A percentile compares a stretch with the other conserved stretches of the same genome.
Evolutionary conservation across 2,329 filamentous ascomycete genomes (phyloP).

Genomic region (Raffaelea arxii): DNA sequence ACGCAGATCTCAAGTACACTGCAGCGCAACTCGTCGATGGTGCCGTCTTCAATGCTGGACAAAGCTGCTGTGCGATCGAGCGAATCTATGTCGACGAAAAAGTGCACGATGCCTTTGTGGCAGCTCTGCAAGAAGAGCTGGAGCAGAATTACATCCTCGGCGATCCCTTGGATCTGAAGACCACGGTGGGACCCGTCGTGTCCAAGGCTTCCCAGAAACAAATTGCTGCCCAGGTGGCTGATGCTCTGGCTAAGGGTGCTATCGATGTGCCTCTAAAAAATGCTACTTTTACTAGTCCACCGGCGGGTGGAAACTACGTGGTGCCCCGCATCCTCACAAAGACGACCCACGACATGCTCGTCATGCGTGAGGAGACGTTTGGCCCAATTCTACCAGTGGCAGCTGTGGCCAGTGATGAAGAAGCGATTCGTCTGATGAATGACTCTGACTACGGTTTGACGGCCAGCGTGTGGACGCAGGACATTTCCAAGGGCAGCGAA

Average conservation of each 20-base stretch:
- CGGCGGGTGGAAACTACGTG: slow-evolving; percentile 78
- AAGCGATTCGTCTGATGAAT: slow-evolving; percentile 83
- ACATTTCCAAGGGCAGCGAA: slow-evolving; percentile 65
- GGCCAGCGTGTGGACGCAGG: slow-evolving; percentile 93
- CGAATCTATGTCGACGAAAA: slow-evolving; percentile 81
- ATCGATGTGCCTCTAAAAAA: slow-evolving; percentile 78
- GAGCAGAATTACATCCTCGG: slow-evolving; percentile 64
- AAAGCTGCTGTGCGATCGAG: slow-evolving; percentile 92
- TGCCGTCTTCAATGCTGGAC: slow-evolving; percentile 93
- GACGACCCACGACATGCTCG: slow-evolving; percentile 71
- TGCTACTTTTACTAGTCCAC: slow-evolving; percentile 61
- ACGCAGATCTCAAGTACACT: slow-evolving; percentile 84
- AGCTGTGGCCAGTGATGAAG: slow-evolving; percentile 73
- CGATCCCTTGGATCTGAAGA: slow-evolving; percentile 71
- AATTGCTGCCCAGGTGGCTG: slow-evolving; percentile 70
- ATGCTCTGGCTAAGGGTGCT: slow-evolving; percentile 75
- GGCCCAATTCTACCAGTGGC: slow-evolving; percentile 86
- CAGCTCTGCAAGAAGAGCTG: slow-evolving; percentile 58
- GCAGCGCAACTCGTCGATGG: slow-evolving; percentile 93
- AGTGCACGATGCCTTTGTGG: slow-evolving; percentile 74
- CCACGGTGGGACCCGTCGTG: slow-evolving; percentile 81
- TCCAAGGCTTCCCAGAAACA: slow-evolving; percentile 67
- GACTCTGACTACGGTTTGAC: slow-evolving; percentile 91
- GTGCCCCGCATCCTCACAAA: slow-evolving; percentile 72
- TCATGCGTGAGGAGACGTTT: slow-evolving; percentile 94